These are phyloP conservation scores for Xylaria nigripes DNA, from an alignment of 495 filamentous ascomycete species.

Conservation along the genomic window DNA sequence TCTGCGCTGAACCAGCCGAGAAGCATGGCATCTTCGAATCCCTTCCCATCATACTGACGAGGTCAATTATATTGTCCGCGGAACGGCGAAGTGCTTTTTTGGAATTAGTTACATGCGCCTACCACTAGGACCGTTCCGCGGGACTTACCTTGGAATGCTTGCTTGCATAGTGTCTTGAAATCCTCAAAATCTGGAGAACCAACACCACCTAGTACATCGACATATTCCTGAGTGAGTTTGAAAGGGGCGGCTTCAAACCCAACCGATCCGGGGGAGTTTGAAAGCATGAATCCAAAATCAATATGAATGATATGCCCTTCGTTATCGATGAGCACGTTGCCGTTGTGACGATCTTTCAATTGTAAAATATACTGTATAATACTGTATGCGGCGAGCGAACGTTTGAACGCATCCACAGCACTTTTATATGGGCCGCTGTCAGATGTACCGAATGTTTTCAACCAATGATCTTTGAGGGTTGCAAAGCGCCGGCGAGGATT, in stretches of 20 bases:
- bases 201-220: slow-evolving; percentile 63
- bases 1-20: slow-evolving; percentile 52
- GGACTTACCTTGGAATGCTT: slow-evolving; percentile 58
- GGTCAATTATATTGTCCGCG: slow-evolving; percentile 62
- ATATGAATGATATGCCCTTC: slow-evolving; percentile 75
- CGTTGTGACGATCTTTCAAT: slow-evolving; percentile 74
- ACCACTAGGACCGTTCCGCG: neutral
- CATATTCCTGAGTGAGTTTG: slow-evolving; percentile 70
- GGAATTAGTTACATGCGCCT: neutral
- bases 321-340: slow-evolving; percentile 71
- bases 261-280: slow-evolving; percentile 66
- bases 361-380: slow-evolving; percentile 69
- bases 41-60: slow-evolving; percentile 68
- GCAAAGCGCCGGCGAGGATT: slow-evolving; percentile 62
- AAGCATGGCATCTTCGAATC: slow-evolving; percentile 74
- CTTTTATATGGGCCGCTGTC: slow-evolving; percentile 53
- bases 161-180: slow-evolving; percentile 63
- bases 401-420: slow-evolving; percentile 61
- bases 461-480: slow-evolving; percentile 66
- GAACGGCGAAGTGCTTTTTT: slow-evolving; percentile 53
- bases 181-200: slow-evolving; percentile 53
- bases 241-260: slow-evolving; percentile 75
- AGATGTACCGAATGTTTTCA: slow-evolving; percentile 60
- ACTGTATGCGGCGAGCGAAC: slow-evolving; percentile 65
- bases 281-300: slow-evolving; percentile 77